Conservation (phyloP, 2,329 filamentous ascomycete species). For the Gnomoniopsis sp. region DNA sequence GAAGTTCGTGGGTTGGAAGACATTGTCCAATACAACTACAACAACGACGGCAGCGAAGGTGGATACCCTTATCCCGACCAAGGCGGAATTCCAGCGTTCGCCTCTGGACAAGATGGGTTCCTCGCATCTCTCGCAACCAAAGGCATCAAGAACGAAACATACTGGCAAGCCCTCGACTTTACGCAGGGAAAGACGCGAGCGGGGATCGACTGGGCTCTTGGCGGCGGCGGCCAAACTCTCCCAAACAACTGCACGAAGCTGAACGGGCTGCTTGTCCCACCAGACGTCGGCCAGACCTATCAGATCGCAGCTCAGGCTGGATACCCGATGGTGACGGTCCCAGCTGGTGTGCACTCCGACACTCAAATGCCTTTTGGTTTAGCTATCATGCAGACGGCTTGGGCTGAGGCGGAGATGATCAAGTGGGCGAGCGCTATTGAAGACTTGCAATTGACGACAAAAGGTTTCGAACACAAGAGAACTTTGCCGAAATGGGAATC, state of each 20-base stretch:
- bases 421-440: slow-evolving; percentile 63
- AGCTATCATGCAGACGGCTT: slow-evolving; percentile 57
- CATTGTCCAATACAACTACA: slow-evolving; percentile 61
- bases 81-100: slow-evolving; percentile 56
- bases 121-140: slow-evolving; percentile 58
- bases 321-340: slow-evolving; percentile 69
- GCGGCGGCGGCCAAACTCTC: slow-evolving; percentile 30
- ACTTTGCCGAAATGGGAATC: slow-evolving; percentile 50
- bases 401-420: slow-evolving; percentile 54
- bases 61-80: slow-evolving; percentile 51
- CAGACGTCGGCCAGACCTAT: slow-evolving; percentile 64
- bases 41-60: slow-evolving; percentile 64
- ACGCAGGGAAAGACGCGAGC: slow-evolving; percentile 56
- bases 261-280: slow-evolving; percentile 64
- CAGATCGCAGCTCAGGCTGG: slow-evolving; percentile 73
- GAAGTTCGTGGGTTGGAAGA: slow-evolving; percentile 58
- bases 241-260: slow-evolving; percentile 33
- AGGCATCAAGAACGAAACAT: slow-evolving; percentile 61
- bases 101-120: slow-evolving; percentile 69
- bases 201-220: slow-evolving; percentile 68
- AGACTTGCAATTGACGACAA: slow-evolving; percentile 45
- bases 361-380: slow-evolving; percentile 62
- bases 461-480: slow-evolving; percentile 41
- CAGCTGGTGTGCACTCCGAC: slow-evolving; percentile 51
- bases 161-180: slow-evolving; percentile 64